Conservation (phyloP, 495 filamentous ascomycete genomes). For the Aspergillus avenaceus region DNA sequence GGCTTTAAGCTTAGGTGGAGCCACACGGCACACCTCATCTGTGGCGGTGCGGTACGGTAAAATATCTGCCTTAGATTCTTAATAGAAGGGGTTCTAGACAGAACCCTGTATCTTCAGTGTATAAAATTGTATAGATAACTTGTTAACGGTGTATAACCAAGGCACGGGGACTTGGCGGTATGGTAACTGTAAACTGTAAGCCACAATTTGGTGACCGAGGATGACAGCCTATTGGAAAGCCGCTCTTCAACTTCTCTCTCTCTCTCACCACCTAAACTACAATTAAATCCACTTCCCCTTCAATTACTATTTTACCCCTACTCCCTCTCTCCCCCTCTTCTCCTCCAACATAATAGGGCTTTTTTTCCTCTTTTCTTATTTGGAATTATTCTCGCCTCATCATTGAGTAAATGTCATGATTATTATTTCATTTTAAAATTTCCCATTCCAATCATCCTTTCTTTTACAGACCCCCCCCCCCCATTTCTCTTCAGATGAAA, state of each 20-base stretch:
- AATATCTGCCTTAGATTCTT: constrained; percentile 1
- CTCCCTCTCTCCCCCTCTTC: too few relatives aligned
- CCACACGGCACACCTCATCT: constrained; percentile 6
- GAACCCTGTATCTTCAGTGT: not conserved
- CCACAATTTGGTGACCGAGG: not conserved
- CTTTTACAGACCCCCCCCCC: constrained; percentile 4
- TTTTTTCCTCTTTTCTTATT: constrained; percentile 1
- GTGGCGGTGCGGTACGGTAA: constrained; percentile 18
- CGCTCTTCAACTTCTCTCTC: not conserved
- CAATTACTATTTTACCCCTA: not conserved
- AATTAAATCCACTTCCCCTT: not conserved
- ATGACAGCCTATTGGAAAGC: constrained; percentile 5
- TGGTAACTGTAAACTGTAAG: not conserved
- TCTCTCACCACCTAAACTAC: not conserved
- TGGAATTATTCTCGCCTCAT: constrained; percentile 7
- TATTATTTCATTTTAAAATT: constrained; percentile 16
- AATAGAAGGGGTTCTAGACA: not conserved
- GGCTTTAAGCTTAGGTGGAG: constrained; percentile 16
- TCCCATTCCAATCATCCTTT: constrained; percentile 9
- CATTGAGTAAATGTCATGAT: constrained; percentile 18
- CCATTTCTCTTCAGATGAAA: constrained; percentile 13
- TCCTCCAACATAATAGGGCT: not conserved
- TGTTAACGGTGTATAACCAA: not conserved
- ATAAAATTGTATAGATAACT: not conserved
- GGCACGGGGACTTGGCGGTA: not conserved